Evolutionary conservation across 73 alveolate species (phyloP).

Genomic region (Paramecium sonneborni): DNA sequence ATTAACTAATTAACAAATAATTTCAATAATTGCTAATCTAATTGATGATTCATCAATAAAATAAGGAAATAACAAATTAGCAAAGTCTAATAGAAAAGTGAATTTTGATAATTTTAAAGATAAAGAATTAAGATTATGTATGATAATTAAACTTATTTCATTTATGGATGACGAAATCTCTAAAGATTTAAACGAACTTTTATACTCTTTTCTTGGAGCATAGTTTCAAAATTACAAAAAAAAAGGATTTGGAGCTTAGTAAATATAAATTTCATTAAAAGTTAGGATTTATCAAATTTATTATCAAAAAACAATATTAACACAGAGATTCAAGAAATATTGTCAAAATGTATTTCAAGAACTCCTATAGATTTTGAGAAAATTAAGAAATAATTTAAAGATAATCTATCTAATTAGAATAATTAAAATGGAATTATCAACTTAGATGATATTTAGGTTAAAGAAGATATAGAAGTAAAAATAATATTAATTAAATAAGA

Average conservation of each 20-base stretch:
- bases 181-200: neutral
- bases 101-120: neutral
- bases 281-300: neutral
- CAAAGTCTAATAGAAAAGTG: neutral
- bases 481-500: neutral
- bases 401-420: neutral
- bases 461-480: conserved; percentile 19
- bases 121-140: neutral
- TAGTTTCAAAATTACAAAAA: neutral
- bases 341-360: neutral
- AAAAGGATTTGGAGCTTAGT: conserved; percentile 30
- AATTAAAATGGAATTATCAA: neutral
- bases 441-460: neutral
- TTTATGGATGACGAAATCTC: neutral
- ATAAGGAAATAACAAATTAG: neutral
- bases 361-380: neutral
- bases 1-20: neutral
- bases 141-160: conserved; percentile 20
- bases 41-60: neutral
- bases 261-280: neutral
- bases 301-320: neutral
- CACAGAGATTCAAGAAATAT: neutral
- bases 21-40: neutral
- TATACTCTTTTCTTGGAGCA: neutral
- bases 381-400: neutral